phyloP scores from a whole-genome alignment of 2,329 filamentous ascomycete genomes.

The Mycosphaerella sp. region DNA sequence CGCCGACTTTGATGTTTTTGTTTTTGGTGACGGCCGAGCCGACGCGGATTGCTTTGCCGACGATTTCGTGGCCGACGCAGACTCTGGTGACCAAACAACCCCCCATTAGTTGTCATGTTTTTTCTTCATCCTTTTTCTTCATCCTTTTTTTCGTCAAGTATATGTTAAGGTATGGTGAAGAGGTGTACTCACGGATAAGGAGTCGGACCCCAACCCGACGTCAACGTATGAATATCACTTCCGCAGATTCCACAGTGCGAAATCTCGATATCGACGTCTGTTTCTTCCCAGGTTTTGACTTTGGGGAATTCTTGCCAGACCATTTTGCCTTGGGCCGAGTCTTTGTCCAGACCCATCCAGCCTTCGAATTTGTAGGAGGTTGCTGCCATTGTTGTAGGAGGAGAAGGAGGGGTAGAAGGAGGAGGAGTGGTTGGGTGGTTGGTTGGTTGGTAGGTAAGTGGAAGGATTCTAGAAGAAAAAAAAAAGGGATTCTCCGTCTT shows the following conservation, averaged over 20 bases:
- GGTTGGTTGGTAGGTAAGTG: no score
- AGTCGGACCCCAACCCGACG: constrained; percentile 41
- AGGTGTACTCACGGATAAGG: constrained; percentile 30
- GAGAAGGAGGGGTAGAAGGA: no score
- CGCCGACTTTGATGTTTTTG: constrained; percentile 33
- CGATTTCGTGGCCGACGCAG: constrained; percentile 35
- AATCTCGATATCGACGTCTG: constrained; percentile 39
- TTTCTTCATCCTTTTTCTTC: no score
- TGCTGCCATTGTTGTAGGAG: background rate
- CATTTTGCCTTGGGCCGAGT: constrained; percentile 49
- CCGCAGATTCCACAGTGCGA: constrained; percentile 38
- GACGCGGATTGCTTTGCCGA: constrained; percentile 32
- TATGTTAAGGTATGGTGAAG: no score
- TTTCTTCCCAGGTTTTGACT: constrained; percentile 36
- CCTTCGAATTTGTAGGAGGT: constrained; percentile 50
- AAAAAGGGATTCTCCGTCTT: no score
- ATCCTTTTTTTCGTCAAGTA: no score
- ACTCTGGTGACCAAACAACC: no score
- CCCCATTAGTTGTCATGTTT: no score
- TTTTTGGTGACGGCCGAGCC: constrained; percentile 30
- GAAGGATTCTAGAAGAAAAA: no score
- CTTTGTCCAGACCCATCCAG: constrained; percentile 50
- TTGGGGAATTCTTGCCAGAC: constrained; percentile 44
- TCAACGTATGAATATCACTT: constrained; percentile 31
- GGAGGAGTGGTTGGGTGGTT: no score